A percentile compares a stretch with the other conserved stretches of the same genome.
Evolutionary conservation across 305 asterid genomes (phyloP).

Genomic region (Rubia tinctorum): DNA sequence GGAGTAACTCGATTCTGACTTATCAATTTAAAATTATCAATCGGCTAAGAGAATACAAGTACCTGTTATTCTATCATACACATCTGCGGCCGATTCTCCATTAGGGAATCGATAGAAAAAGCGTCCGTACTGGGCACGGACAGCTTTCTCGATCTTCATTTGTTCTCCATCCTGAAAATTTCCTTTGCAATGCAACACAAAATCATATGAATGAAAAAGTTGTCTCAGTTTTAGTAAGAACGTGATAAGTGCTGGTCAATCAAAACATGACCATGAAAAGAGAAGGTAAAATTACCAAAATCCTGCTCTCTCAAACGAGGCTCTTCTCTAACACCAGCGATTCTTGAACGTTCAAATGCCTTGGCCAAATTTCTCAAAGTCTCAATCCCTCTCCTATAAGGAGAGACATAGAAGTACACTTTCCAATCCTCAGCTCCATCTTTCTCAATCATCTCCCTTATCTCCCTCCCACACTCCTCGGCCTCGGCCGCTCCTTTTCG

Average conservation of each 20-base stretch:
- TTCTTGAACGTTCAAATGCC: conserved; percentile 60
- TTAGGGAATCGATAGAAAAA: conserved; percentile 79
- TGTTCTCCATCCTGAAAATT: conserved; percentile 71
- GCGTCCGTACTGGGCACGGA: conserved; percentile 60
- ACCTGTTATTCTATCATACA: conserved; percentile 88
- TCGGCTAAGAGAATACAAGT: neutral
- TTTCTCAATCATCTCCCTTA: conserved; percentile 47
- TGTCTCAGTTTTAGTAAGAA: too few relatives aligned
- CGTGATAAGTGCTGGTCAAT: too few relatives aligned
- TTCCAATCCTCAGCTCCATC: conserved; percentile 64
- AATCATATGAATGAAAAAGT: too few relatives aligned
- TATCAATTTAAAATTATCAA: neutral
- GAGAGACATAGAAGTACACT: conserved; percentile 75
- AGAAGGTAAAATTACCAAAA: conserved; percentile 39
- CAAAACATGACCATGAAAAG: neutral
- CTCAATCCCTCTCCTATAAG: conserved; percentile 55
- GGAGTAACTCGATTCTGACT: neutral
- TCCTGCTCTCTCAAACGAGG: conserved; percentile 83
- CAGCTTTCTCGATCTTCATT: conserved; percentile 68
- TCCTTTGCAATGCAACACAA: conserved; percentile 32
- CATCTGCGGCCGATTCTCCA: conserved; percentile 94
- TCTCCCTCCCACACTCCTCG: conserved; percentile 50
- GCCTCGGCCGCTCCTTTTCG: conserved; percentile 49
- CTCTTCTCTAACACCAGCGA: conserved; percentile 82
- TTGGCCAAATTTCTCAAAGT: conserved; percentile 63